These are phyloP conservation scores for Rosa persica DNA, from an alignment of 306 rosid species.

Conservation along the genomic window DNA sequence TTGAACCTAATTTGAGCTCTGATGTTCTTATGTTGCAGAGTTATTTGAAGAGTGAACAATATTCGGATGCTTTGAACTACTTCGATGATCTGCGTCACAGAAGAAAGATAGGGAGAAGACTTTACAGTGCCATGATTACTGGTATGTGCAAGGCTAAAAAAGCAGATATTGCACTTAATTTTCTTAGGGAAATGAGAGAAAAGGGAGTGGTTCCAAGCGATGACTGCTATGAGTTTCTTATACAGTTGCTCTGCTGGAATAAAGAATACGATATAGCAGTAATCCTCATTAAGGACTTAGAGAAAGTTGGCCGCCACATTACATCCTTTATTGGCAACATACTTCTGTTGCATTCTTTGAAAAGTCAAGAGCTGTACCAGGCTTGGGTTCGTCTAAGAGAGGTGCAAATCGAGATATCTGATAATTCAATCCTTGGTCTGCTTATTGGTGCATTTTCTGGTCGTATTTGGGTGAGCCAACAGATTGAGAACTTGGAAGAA, in stretches of 20 bases:
- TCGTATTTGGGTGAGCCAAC: conserved; percentile 33
- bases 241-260: conserved; percentile 40
- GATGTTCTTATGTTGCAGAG: conserved; percentile 43
- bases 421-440: conserved; percentile 43
- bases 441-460: conserved; percentile 68
- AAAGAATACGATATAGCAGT: conserved; percentile 47
- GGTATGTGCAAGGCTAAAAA: conserved; percentile 53
- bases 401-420: conserved; percentile 36
- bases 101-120: conserved; percentile 35
- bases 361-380: conserved; percentile 46
- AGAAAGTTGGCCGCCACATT: conserved; percentile 58
- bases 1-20: conserved; percentile 41
- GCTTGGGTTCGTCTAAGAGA: conserved; percentile 46
- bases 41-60: conserved; percentile 46
- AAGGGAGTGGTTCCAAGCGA: conserved; percentile 45
- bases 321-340: conserved; percentile 71
- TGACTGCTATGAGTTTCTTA: conserved; percentile 62
- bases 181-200: conserved; percentile 44
- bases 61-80: conserved; percentile 63
- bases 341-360: conserved; percentile 57
- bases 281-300: conserved; percentile 47
- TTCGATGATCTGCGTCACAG: conserved; percentile 36
- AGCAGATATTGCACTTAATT: conserved; percentile 42
- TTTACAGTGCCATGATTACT: conserved; percentile 40
- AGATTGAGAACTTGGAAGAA: conserved; percentile 50